Percentiles rank a stretch among this genome's conserved stretches.
phyloP scores from a whole-genome alignment of 164 flowering plant species.

The Magnolia officinalis region DNA sequence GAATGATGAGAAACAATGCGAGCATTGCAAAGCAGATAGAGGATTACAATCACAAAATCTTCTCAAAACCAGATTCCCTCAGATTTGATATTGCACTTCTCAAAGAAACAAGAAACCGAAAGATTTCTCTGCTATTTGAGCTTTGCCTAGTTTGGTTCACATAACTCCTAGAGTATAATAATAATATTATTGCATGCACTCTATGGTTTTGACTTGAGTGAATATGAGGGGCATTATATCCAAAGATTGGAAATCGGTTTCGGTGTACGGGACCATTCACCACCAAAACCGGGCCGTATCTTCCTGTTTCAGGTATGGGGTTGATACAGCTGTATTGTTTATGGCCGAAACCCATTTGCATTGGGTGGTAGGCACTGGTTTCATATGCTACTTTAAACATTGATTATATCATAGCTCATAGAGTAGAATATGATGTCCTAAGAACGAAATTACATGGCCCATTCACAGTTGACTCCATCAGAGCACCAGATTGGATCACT shows the following conservation, averaged over 20 bases:
- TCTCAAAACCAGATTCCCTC: not conserved
- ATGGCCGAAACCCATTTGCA: too few relatives aligned
- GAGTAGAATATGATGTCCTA: too few relatives aligned
- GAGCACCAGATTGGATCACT: too few relatives aligned
- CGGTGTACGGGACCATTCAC: not conserved
- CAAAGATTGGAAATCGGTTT: too few relatives aligned
- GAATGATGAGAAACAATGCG: not conserved
- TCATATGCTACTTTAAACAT: too few relatives aligned
- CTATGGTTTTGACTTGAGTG: not conserved
- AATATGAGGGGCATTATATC: not conserved
- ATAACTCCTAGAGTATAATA: not conserved
- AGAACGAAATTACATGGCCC: too few relatives aligned
- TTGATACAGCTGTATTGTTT: not conserved
- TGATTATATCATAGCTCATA: too few relatives aligned
- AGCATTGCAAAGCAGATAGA: not conserved
- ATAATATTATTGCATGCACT: not conserved
- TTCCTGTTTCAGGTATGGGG: not conserved
- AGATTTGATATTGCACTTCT: not conserved
- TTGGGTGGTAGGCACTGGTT: too few relatives aligned
- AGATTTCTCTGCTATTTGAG: not conserved
- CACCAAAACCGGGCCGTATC: not conserved
- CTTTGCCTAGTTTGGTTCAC: not conserved
- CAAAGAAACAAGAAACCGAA: not conserved
- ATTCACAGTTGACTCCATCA: too few relatives aligned
- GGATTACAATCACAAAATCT: not conserved